Base-by-base conservation (phyloP, 1,284 basidiomycete species). In the Marasmius fiardii region DNA sequence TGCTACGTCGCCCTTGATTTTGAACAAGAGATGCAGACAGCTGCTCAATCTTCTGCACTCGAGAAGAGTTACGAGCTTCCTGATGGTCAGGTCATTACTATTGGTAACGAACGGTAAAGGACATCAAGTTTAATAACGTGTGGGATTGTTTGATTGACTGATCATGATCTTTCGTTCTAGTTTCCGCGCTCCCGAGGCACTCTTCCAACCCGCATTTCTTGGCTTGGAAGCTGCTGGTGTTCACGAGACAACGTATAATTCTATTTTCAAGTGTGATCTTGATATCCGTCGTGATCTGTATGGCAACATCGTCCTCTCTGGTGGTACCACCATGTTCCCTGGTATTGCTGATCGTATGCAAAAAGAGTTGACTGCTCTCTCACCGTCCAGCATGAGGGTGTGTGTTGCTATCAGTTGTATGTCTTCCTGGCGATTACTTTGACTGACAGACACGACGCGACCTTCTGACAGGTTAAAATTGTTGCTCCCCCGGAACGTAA, bases 341-440 rank as follows among this genome's bases (percentile, higher is more conserved):
- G 95, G 95, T 81, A 95, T 97, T 67, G 80, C 93, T 67, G 95
- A 98, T 77, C 91, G 95, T 70, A 95, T 98, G 93, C 93, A 95
- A 80, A 96, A 95, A 82, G 95, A 98, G 80, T 84, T 98, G 71
- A 92, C 92, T 47, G 81, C 90, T 26, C 82, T 97, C 59, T 74
- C 92, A 56, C 95, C 95, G 33, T 77, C 82, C 61, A 86, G 81
- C 74, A 83, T 97, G 91, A 96, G 95, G 88, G 90, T 89, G 69
- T 89, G 69, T 69, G 85, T 31, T 31, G 28, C 28, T n/a, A 31
- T 31, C 28, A 31, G 28, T 31, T 77, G 11, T n/a, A n/a, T n/a
- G n/a, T n/a, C n/a, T n/a, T n/a, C 48, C 10, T 41, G 20, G 21
- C 41, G 18, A n/a, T 31, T 33, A 28, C 12, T 28, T 34, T n/a